Base-by-base conservation (phyloP, 768 basidiomycete species). In the Sarcomyxa edulis region DNA sequence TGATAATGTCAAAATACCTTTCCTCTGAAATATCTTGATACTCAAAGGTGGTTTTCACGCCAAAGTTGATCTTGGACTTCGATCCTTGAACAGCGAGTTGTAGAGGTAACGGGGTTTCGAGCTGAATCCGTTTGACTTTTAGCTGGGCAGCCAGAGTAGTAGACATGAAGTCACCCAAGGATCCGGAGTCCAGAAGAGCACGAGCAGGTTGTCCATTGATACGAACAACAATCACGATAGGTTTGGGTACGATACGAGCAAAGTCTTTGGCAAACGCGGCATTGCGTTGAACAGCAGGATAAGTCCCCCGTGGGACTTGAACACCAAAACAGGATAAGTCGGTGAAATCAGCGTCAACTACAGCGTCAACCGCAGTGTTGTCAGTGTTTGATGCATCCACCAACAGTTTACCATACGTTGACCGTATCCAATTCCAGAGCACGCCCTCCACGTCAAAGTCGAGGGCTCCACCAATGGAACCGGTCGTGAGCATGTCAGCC, bases 21-120 rank as follows among this genome's bases (percentile, higher is more conserved):
- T 53, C 32, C 9, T 52, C 52, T 6, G 50, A 36, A 1, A 70
- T 60, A 1, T 14, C 18, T 37, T 67, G 65, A 41, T 68, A 70
- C 15, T 48, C 29, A 8, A 70, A 44, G 0, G 51, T 10, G 0
- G 46, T 57, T 0, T 26, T 42, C 0, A 47, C 44, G 0, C 59
- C 46, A 26, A 32, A 49, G 32, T 62, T 67, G 1, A 71, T 50
- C 22, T 60, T 57, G 2, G 62, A 55, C 0, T 55, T 36, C 0
- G 67, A 69, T 0, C 68, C 70, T 14, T 60, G 54, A 0, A 65
- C 60, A 2, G 65, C 68, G 4, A 72, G 42, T 18, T 68, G 59
- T 0, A 69, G 32, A 0, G 55, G 40, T 10, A 69, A 26, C 1
- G 64, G 64, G 28, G 53, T 62, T 7, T 37, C 48, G 7, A 69